Conservation (phyloP, 352 stramenopile species). For the Peronospora destructor region DNA sequence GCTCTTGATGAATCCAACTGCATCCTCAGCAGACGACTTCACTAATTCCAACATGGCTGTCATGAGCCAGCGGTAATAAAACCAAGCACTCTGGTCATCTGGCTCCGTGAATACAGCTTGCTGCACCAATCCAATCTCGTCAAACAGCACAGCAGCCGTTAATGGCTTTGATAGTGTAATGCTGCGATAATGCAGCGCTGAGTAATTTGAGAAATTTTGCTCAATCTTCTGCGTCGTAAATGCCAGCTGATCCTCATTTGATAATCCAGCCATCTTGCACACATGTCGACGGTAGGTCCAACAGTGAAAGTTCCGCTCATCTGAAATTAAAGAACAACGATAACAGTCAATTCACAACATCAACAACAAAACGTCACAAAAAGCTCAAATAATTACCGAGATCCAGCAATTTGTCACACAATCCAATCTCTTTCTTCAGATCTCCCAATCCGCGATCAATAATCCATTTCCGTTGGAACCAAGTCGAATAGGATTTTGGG, state of each 20-base stretch:
- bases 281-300: slow-evolving; percentile 95
- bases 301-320: slow-evolving; percentile 99
- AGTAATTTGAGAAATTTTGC: slow-evolving; percentile 99
- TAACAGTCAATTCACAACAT: slow-evolving; percentile 1
- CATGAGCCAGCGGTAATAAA: slow-evolving; percentile 95
- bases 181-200: slow-evolving; percentile 67
- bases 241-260: slow-evolving; percentile 76
- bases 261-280: slow-evolving; percentile 43
- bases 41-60: slow-evolving; percentile 61
- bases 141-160: slow-evolving; percentile 41
- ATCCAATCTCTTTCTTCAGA: slow-evolving; percentile 61
- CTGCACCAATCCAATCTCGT: slow-evolving; percentile 84
- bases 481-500: slow-evolving; percentile 95
- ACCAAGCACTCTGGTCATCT: slow-evolving; percentile 98
- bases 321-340: slow-evolving; percentile 63
- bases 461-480: slow-evolving; percentile 86
- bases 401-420: slow-evolving; percentile 69
- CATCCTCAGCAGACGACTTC: slow-evolving; percentile 33
- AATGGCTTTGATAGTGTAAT: slow-evolving; percentile 47
- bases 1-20: slow-evolving; percentile 51
- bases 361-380: background rate
- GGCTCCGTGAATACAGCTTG: slow-evolving; percentile 98
- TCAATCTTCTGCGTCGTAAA: slow-evolving; percentile 95
- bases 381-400: slow-evolving; percentile 42
- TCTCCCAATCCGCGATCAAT: slow-evolving; percentile 63